Percentiles rank a stretch among this genome's conserved stretches.
Conservation (phyloP, 1,139 yeast species). For the Suhomyces bolitotheri region DNA sequence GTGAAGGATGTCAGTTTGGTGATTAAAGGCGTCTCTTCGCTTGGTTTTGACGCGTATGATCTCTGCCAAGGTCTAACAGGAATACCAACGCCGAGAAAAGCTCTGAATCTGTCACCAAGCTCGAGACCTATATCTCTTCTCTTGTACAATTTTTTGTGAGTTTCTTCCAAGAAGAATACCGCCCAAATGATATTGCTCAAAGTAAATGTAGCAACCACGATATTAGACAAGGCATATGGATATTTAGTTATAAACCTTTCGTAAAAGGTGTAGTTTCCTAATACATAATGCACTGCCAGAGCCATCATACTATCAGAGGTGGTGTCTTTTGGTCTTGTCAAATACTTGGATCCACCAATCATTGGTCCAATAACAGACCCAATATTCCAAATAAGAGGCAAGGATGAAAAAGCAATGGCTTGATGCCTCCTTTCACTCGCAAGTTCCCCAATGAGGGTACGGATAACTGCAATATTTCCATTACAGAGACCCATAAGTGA, state of each 20-base stretch:
- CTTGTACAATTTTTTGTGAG: constrained; percentile 46
- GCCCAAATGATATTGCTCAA: constrained; percentile 41
- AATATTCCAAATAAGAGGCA: constrained; percentile 37
- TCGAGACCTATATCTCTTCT: constrained; percentile 53
- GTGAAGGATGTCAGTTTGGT: neutral
- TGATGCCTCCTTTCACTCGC: constrained; percentile 40
- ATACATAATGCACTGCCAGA: neutral
- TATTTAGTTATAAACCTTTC: constrained; percentile 36
- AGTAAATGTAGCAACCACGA: constrained; percentile 50
- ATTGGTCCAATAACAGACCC: constrained; percentile 43
- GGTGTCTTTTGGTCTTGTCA: constrained; percentile 31
- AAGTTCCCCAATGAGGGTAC: constrained; percentile 42
- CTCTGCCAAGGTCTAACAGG: constrained; percentile 37
- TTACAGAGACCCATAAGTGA: constrained; percentile 36
- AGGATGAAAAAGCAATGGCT: constrained; percentile 37
- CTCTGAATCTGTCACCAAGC: constrained; percentile 48
- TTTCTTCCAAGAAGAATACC: constrained; percentile 60
- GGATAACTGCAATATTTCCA: constrained; percentile 39
- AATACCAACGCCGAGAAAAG: constrained; percentile 32
- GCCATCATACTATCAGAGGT: constrained; percentile 10
- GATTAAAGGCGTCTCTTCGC: constrained; percentile 5
- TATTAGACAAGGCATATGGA: constrained; percentile 64
- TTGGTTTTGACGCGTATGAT: neutral
- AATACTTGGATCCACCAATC: constrained; percentile 49
- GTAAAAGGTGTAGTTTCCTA: constrained; percentile 8